Evolutionary conservation across 345 rosid genomes (phyloP), one percentile per base, ranked within the genome.

Genomic region (Salix koriyanagi): DNA sequence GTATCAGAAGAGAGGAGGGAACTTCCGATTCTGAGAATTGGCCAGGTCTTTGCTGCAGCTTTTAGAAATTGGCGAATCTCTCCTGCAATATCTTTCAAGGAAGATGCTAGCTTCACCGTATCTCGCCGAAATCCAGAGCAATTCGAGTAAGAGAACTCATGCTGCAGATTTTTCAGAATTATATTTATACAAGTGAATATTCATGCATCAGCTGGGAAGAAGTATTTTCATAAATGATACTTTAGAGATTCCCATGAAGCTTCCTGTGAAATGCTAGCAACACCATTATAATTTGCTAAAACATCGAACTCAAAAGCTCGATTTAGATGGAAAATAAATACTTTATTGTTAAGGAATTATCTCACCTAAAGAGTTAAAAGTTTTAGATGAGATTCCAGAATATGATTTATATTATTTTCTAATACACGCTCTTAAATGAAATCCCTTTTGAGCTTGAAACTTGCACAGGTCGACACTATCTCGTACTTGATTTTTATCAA

Each of bases 111-210:
- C 19, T 48, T 21, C 44, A 10, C 12, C 4, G 14, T 41, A 14
- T 69, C 36, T 23, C 37, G 16, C 26, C 60, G 28, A 23, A 39
- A 41, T 25, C 50, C 80, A 18, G 69, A 72, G 25, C 70, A 80
- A 61, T 72, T 76, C 80, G 72, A 60, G 83, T 80, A 80, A 80
- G 83, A 64, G 44, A 70, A 65, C 14, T 6, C 19, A 7, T 5
- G 14, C 23, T 56, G 61, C 61, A 16, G 0, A 16, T 13, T 16
- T 56, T 56, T 19, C 23, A 56, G 19, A n/a, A 0, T 56, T 56
- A 16, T 2, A 56, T 19, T 10, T 41, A 41, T 56, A 56, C 7
- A 56, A n/a, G 4, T 16, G 61, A 56, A 56, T 8, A 5, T 19
- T 56, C 19, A n/a, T 5, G 10, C 2, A 1, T 5, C 9, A 54